Evolutionary conservation across 176 grass and related monocot species (phyloP), one percentile per base, ranked within the genome.

Genomic region (Canna indica): DNA sequence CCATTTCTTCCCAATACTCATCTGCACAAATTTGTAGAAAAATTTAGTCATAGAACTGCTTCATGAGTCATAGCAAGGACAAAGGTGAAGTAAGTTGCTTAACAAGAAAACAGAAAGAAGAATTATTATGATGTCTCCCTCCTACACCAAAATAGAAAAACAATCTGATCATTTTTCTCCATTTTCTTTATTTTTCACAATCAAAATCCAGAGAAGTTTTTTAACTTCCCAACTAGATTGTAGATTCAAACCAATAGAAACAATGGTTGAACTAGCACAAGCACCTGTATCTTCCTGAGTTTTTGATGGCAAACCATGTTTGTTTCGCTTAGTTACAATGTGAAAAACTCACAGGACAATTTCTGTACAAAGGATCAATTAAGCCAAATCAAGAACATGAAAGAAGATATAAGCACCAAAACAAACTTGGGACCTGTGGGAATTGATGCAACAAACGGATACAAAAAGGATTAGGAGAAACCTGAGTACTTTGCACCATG

Each of bases 1-100:
- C 93, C 93, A 96, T 90, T 96, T 96, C 83, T 81, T 96, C 41
- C 93, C 93, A 87, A 96, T 92, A 75, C 88, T 88, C 12, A 82
- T 90, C 93, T 96, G 86, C 8, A 79, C n/a, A 64, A 70, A 4
- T n/a, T 35, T 39, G 68, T 59, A 71, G 1, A 60, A 26, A 60
- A 34, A 53, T 11, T 33, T 32, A 20, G 27, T 12, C 10, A 22
- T 14, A 20, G 6, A 52, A 33, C 29, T 22, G 32, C 5, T 14
- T 15, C 4, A 64, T 18, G 4, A 59, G 7, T 18, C 5, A 35
- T 15, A 56, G 7, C n/a, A n/a, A n/a, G n/a, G n/a, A n/a, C 50
- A 54, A 54, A 54, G 50, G 4, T 10, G 50, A 6, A 54, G n/a
- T 5, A 7, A n/a, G 3, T 52, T 52, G 47, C 47, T 6, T 54